Evolutionary conservation across 768 basidiomycete genomes (phyloP).

Genomic region (Amanita thiersii): DNA sequence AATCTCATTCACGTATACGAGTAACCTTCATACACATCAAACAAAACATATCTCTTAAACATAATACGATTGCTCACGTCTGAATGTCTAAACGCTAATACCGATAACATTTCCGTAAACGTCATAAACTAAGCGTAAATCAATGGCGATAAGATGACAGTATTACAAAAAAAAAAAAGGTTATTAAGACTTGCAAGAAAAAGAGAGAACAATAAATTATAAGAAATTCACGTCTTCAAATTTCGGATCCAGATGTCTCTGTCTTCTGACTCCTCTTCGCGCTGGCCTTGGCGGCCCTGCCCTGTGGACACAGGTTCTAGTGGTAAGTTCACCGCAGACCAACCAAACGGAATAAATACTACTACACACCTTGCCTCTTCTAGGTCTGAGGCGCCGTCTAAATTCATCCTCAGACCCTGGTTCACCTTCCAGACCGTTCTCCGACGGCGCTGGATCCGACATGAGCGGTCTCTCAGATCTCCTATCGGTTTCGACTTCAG

Average conservation of each 20-base stretch:
- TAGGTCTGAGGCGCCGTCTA: constrained; percentile 14
- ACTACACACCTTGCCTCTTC: constrained; percentile 11
- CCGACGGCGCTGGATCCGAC: constrained; percentile 12
- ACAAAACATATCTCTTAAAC: too few species aligned
- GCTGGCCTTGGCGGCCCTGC: constrained; percentile 9
- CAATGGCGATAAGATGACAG: background rate
- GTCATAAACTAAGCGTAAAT: background rate
- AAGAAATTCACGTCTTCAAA: background rate
- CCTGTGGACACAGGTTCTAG: constrained; percentile 2
- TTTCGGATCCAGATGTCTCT: constrained; percentile 1
- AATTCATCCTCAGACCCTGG: constrained; percentile 20
- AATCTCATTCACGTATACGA: too few species aligned
- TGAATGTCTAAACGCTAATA: too few species aligned
- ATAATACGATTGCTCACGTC: too few species aligned
- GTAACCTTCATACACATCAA: too few species aligned
- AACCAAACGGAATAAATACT: background rate
- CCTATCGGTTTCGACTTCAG: constrained; percentile 25
- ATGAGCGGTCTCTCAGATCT: constrained; percentile 4
- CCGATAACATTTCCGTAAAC: too few species aligned
- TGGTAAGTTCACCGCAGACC: background rate
- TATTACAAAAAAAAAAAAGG: background rate
- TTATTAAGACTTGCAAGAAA: background rate
- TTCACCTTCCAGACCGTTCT: too few species aligned
- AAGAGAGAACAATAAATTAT: background rate
- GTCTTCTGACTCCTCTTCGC: background rate